phyloP scores from a whole-genome alignment of 78 protist species.

The Dictyostelium capitatum region DNA sequence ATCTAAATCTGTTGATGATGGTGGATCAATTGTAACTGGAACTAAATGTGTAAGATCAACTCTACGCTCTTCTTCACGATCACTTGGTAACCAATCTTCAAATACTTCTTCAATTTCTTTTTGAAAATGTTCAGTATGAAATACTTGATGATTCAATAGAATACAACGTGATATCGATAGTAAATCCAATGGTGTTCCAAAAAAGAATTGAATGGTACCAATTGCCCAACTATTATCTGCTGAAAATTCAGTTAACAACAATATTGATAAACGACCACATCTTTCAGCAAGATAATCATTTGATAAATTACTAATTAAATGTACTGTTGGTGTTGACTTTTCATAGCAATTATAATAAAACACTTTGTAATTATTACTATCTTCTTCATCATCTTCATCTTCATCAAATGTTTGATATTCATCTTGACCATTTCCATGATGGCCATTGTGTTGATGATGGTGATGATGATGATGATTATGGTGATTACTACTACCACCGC shows the following conservation, averaged over 20 bases:
- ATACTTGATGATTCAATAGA: constrained; percentile 70
- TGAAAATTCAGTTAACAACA: constrained; percentile 52
- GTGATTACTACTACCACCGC: neutral
- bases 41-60: constrained; percentile 61
- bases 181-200: constrained; percentile 57
- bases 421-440: neutral
- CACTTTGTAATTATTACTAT: neutral
- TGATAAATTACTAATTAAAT: constrained; percentile 40
- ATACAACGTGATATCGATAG: constrained; percentile 48
- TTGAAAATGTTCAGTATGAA: constrained; percentile 61
- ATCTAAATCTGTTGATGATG: constrained; percentile 71
- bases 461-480: constrained; percentile 5
- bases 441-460: neutral
- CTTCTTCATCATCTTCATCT: neutral
- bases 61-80: constrained; percentile 47
- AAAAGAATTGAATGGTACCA: constrained; percentile 71
- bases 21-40: constrained; percentile 79
- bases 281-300: constrained; percentile 22
- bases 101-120: constrained; percentile 31
- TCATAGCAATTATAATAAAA: constrained; percentile 67
- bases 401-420: neutral
- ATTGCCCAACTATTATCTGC: constrained; percentile 63
- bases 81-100: constrained; percentile 65
- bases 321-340: constrained; percentile 60
- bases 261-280: constrained; percentile 65